phyloP scores from a whole-genome alignment of 768 basidiomycete genomes.

The Imleria badia region DNA sequence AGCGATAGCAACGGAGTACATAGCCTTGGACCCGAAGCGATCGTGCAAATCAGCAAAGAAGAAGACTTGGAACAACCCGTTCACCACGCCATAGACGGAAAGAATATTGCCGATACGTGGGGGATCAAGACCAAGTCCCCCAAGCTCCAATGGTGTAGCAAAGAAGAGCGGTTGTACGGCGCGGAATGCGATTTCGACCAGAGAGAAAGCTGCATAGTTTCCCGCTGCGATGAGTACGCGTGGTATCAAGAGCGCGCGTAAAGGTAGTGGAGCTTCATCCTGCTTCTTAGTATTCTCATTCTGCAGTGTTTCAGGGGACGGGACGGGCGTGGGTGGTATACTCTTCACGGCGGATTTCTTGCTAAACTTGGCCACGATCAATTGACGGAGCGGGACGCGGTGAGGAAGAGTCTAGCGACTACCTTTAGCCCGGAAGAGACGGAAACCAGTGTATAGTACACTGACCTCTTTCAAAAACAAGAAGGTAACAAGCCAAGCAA shows the following conservation, averaged over 20 bases:
- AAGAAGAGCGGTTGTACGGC: slow-evolving; percentile 69
- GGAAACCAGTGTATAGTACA: neutral
- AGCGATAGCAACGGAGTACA: slow-evolving; percentile 54
- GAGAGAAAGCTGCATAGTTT: slow-evolving; percentile 64
- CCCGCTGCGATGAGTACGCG: slow-evolving; percentile 57
- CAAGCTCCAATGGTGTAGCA: slow-evolving; percentile 65
- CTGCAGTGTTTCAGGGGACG: slow-evolving; percentile 5
- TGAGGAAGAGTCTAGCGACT: slow-evolving; percentile 34
- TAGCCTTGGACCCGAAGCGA: slow-evolving; percentile 57
- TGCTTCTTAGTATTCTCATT: slow-evolving; percentile 1
- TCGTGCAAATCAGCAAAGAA: slow-evolving; percentile 63
- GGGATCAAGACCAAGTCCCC: slow-evolving; percentile 70
- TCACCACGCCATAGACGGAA: slow-evolving; percentile 56
- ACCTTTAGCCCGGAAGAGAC: neutral
- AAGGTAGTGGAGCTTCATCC: slow-evolving; percentile 40
- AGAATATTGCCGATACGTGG: slow-evolving; percentile 63
- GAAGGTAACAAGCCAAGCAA: slow-evolving; percentile 52
- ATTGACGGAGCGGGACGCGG: slow-evolving; percentile 26
- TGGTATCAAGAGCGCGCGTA: slow-evolving; percentile 50
- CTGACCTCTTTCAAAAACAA: slow-evolving; percentile 59
- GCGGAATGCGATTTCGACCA: slow-evolving; percentile 65
- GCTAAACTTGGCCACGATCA: slow-evolving; percentile 22
- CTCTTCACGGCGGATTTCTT: neutral
- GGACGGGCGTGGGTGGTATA: slow-evolving; percentile 6
- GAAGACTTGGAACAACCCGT: slow-evolving; percentile 65